A percentile compares a stretch with the other conserved stretches of the same genome.
Conservation (phyloP, 768 basidiomycete species). For the Phlebiopsis flavidoalba region DNA sequence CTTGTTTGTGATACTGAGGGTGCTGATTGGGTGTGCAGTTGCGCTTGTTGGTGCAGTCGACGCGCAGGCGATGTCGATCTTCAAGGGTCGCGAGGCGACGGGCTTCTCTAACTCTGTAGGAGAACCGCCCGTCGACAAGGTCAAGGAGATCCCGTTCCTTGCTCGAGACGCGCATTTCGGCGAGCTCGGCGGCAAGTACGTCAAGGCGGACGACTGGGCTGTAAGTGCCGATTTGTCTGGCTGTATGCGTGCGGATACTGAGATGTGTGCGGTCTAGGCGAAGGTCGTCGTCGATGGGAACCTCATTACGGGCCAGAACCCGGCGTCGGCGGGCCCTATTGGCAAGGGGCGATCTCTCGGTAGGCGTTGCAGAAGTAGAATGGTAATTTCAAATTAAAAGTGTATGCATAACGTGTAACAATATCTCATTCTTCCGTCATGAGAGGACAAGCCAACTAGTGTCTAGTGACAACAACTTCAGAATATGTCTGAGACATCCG, state of each 20-base stretch:
- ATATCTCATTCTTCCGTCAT: too few species aligned
- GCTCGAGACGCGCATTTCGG: constrained; percentile 61
- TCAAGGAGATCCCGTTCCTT: constrained; percentile 67
- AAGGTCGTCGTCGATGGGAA: constrained; percentile 56
- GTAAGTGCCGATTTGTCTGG: constrained; percentile 31
- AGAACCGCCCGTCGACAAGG: constrained; percentile 43
- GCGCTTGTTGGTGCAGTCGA: constrained; percentile 56
- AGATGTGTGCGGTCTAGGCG: constrained; percentile 10
- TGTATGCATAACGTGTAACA: background rate
- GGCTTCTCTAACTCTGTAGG: constrained; percentile 69
- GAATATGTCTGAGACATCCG: too few species aligned
- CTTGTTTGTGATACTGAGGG: background rate
- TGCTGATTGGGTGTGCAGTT: constrained; percentile 19
- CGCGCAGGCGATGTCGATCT: constrained; percentile 54
- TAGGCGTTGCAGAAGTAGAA: constrained; percentile 34
- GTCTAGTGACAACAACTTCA: too few species aligned
- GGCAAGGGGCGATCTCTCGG: constrained; percentile 54
- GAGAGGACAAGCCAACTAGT: too few species aligned
- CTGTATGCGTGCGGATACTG: background rate
- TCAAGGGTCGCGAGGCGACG: constrained; percentile 51
- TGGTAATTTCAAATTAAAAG: background rate
- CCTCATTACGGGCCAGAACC: constrained; percentile 72
- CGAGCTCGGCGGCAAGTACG: constrained; percentile 60
- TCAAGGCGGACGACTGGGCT: constrained; percentile 53
- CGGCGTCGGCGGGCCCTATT: constrained; percentile 53